phyloP scores from a whole-genome alignment of 2,329 filamentous ascomycete genomes.

The Microdochium nivale region DNA sequence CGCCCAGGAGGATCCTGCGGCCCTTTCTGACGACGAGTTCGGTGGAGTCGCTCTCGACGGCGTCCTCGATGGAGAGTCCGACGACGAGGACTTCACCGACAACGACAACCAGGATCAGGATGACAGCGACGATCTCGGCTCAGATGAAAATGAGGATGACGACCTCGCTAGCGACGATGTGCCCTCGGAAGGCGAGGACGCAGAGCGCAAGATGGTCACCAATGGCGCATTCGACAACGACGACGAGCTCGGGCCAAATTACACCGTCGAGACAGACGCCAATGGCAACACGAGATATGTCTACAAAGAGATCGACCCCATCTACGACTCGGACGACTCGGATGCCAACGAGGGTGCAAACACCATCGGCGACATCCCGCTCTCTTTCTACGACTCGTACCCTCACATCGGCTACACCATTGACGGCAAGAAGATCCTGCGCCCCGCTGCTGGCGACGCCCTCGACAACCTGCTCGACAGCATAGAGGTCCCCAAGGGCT shows the following conservation, averaged over 20 bases:
- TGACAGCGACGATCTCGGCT: constrained; percentile 35
- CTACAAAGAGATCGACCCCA: constrained; percentile 87
- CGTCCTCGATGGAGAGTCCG: constrained; percentile 36
- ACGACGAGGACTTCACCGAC: constrained; percentile 18
- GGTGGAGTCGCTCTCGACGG: constrained; percentile 44
- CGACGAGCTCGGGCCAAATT: constrained; percentile 33
- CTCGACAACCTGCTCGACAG: constrained; percentile 89
- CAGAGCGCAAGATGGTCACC: constrained; percentile 25
- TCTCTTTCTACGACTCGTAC: constrained; percentile 94
- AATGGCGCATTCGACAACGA: constrained; percentile 25
- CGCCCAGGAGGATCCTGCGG: constrained; percentile 39
- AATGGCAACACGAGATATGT: constrained; percentile 87
- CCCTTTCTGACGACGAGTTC: constrained; percentile 54
- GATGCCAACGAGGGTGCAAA: constrained; percentile 73
- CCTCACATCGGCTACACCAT: constrained; percentile 98
- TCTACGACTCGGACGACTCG: constrained; percentile 93
- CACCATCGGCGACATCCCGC: constrained; percentile 89
- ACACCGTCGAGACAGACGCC: constrained; percentile 64
- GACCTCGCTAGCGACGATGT: constrained; percentile 31
- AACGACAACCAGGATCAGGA: constrained; percentile 36
- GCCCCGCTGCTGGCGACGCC: constrained; percentile 87
- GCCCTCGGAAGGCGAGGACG: constrained; percentile 28
- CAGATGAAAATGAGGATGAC: constrained; percentile 27
- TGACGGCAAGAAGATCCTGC: constrained; percentile 96
- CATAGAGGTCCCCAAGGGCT: constrained; percentile 94